Evolutionary conservation across 768 basidiomycete genomes (phyloP).

Genomic region (Coprinellus micaceus): DNA sequence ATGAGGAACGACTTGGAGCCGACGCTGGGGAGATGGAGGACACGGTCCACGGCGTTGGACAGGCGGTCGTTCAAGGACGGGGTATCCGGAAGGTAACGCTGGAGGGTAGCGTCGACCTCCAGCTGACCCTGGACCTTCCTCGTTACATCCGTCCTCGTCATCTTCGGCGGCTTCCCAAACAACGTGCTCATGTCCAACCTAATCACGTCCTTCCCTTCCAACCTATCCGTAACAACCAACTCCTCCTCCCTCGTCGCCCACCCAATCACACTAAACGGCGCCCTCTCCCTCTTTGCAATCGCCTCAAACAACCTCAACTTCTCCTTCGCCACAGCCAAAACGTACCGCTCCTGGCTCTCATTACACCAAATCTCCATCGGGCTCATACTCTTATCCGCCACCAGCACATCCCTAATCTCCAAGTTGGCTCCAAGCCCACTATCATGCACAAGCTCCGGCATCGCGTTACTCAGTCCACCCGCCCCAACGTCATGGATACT

Average conservation of each 20-base stretch:
- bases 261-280: slow-evolving; percentile 92
- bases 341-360: slow-evolving; percentile 97
- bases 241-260: slow-evolving; percentile 77
- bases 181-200: slow-evolving; percentile 90
- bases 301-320: slow-evolving; percentile 61
- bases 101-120: slow-evolving; percentile 70
- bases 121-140: slow-evolving; percentile 29
- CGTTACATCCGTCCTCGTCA: slow-evolving; percentile 70
- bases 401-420: slow-evolving; percentile 89
- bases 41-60: slow-evolving; percentile 65
- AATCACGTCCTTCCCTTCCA: slow-evolving; percentile 77
- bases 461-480: slow-evolving; percentile 92
- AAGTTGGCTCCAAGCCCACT: slow-evolving; percentile 87
- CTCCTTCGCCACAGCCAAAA: slow-evolving; percentile 77
- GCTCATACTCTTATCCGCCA: slow-evolving; percentile 91
- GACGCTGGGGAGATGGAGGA: slow-evolving; percentile 88
- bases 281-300: slow-evolving; percentile 85
- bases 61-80: slow-evolving; percentile 45
- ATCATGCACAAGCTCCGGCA: slow-evolving; percentile 97
- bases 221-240: slow-evolving; percentile 84
- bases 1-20: slow-evolving; percentile 97
- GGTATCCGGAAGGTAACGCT: slow-evolving; percentile 66
- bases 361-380: slow-evolving; percentile 99
- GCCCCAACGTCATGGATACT: slow-evolving; percentile 99
- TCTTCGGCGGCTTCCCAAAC: slow-evolving; percentile 93